phyloP scores from a whole-genome alignment of 2,329 filamentous ascomycete genomes.

The Hypoxylon sp. region DNA sequence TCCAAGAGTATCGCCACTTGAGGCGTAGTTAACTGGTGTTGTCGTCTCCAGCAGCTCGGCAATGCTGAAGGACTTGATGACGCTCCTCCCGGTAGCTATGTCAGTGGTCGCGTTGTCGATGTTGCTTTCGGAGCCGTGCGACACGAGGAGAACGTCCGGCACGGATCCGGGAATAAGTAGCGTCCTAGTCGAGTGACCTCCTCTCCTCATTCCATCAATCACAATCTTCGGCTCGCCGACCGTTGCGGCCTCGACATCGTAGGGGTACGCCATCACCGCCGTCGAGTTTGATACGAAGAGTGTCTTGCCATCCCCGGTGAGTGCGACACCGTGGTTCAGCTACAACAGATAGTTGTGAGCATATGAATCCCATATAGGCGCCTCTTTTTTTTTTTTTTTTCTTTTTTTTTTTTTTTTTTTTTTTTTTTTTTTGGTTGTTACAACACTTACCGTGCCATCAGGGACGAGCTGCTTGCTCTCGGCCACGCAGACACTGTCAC shows the following conservation, averaged over 20 bases:
- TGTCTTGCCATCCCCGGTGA: conserved; percentile 60
- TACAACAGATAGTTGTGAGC: conserved; percentile 39
- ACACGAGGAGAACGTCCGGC: conserved; percentile 68
- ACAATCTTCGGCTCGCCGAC: conserved; percentile 59
- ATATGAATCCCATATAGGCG: too few species aligned
- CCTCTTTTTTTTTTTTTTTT: too few species aligned
- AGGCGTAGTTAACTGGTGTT: conserved; percentile 52
- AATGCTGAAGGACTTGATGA: conserved; percentile 66
- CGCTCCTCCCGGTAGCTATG: conserved; percentile 57
- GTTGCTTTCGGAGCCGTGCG: conserved; percentile 69
- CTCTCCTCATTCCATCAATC: conserved; percentile 67
- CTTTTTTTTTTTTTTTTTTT: too few species aligned
- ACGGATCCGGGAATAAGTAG: conserved; percentile 65
- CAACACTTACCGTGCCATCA: conserved; percentile 40
- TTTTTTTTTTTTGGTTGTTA: too few species aligned
- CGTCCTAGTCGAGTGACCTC: conserved; percentile 72
- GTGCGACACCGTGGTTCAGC: conserved; percentile 64
- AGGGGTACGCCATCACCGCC: conserved; percentile 70
- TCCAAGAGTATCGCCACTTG: conserved; percentile 59
- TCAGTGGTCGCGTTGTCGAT: conserved; percentile 64
- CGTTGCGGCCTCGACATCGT: conserved; percentile 62
- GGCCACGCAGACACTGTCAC: conserved; percentile 42
- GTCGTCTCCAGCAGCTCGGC: conserved; percentile 38
- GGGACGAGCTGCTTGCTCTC: conserved; percentile 42
- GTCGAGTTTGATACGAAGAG: conserved; percentile 65